Percentiles rank a stretch among this genome's conserved stretches.
phyloP scores from a whole-genome alignment of 257 asterid species.

The Petrea volubilis region DNA sequence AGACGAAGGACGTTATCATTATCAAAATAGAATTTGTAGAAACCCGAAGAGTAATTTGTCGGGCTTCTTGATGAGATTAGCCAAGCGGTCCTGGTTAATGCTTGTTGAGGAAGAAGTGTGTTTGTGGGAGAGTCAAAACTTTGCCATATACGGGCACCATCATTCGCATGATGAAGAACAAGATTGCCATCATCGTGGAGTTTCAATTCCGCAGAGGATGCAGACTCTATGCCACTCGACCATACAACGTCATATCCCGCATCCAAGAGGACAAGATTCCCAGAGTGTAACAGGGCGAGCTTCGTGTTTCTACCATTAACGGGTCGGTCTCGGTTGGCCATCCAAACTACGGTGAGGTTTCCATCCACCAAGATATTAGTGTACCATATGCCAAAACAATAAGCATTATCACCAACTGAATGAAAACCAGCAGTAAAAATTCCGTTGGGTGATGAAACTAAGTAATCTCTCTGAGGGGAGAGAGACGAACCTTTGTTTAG shows the following conservation, averaged over 20 bases:
- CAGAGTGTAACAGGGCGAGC: slow-evolving; percentile 13
- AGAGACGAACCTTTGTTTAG: slow-evolving; percentile 19
- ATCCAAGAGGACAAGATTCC: slow-evolving; percentile 22
- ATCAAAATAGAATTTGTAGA: slow-evolving; percentile 21
- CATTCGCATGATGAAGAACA: neutral
- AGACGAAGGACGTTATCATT: slow-evolving; percentile 21
- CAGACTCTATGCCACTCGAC: neutral
- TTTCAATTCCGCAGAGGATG: neutral
- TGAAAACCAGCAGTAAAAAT: slow-evolving; percentile 19
- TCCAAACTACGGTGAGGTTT: slow-evolving; percentile 19
- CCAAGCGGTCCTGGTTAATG: neutral
- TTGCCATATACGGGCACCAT: slow-evolving; percentile 7
- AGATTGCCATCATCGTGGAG: slow-evolving; percentile 23
- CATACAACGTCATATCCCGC: slow-evolving; percentile 21
- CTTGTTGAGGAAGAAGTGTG: slow-evolving; percentile 26
- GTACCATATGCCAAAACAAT: slow-evolving; percentile 13
- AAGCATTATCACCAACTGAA: slow-evolving; percentile 15
- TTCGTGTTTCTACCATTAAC: slow-evolving; percentile 20
- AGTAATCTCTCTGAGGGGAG: neutral
- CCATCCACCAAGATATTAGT: slow-evolving; percentile 1
- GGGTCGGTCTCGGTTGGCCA: slow-evolving; percentile 30
- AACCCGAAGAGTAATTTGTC: slow-evolving; percentile 16
- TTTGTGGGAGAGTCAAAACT: slow-evolving; percentile 22
- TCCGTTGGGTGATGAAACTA: slow-evolving; percentile 4
- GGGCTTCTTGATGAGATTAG: slow-evolving; percentile 19